A percentile compares a stretch with the other conserved stretches of the same genome.
Conservation (phyloP, 2,329 filamentous ascomycete genomes). For the Ophiostoma montium region DNA sequence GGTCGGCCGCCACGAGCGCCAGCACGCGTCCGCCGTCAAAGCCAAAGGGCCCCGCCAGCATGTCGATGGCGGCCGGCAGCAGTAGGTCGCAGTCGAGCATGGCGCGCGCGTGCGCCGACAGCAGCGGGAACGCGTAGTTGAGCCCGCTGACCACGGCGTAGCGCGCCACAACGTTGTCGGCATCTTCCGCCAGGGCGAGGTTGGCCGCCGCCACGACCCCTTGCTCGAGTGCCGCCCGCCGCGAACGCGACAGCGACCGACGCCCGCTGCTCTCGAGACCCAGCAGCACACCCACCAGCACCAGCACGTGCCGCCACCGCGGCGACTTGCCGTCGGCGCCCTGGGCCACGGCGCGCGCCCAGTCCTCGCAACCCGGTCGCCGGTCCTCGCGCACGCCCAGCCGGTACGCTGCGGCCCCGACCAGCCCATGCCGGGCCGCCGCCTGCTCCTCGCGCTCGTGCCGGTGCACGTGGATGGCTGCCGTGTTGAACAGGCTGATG, state of each 20-base stretch:
- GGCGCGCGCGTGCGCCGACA: slow-evolving; percentile 45
- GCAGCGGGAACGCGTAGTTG: slow-evolving; percentile 60
- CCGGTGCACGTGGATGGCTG: slow-evolving; percentile 39
- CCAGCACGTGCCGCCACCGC: slow-evolving; percentile 73
- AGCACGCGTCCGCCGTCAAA: slow-evolving; percentile 67
- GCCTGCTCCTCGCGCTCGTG: slow-evolving; percentile 30
- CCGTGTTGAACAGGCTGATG: slow-evolving; percentile 58
- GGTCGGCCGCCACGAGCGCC: slow-evolving; percentile 50
- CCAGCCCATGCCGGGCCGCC: slow-evolving; percentile 15
- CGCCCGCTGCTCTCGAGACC: slow-evolving; percentile 55
- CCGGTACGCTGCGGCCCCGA: slow-evolving; percentile 2
- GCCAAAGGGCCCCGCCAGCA: slow-evolving; percentile 57
- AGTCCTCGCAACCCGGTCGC: slow-evolving; percentile 33
- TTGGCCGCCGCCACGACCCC: slow-evolving; percentile 65
- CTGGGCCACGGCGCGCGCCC: slow-evolving; percentile 41
- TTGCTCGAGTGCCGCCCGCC: slow-evolving; percentile 55
- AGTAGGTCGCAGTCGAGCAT: slow-evolving; percentile 54
- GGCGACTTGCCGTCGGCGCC: slow-evolving; percentile 44
- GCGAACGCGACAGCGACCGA: slow-evolving; percentile 45
- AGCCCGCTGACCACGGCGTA: slow-evolving; percentile 54
- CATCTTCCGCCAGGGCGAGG: slow-evolving; percentile 44
- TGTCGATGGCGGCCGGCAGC: slow-evolving; percentile 53
- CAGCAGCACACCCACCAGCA: slow-evolving; percentile 64
- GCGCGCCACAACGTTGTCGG: slow-evolving; percentile 28
- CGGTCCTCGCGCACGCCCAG: slow-evolving; percentile 9